phyloP scores from a whole-genome alignment of 345 rosid species.

The Gossypium stocksii region DNA sequence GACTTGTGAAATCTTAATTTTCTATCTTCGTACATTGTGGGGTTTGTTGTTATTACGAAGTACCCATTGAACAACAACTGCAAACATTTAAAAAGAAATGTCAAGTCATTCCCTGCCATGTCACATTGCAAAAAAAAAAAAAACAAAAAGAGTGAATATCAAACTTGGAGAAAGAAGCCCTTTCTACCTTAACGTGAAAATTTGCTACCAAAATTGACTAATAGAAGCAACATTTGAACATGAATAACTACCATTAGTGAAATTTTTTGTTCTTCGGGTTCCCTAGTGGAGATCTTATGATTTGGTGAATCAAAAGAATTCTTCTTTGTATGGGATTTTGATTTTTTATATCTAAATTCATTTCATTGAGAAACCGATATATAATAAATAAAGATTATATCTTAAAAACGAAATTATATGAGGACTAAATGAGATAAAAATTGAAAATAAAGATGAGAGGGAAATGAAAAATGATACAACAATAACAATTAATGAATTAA shows the following conservation, averaged over 20 bases:
- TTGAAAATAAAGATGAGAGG: background rate
- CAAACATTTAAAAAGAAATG: background rate
- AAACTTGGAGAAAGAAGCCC: background rate
- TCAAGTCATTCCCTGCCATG: background rate
- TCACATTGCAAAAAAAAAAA: background rate
- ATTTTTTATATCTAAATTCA: no score
- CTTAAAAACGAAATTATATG: background rate
- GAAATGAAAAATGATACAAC: constrained; percentile 4
- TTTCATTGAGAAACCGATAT: no score
- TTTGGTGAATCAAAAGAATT: no score
- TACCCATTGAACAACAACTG: background rate
- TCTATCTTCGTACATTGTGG: background rate
- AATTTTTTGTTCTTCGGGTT: background rate
- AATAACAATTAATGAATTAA: background rate
- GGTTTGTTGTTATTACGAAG: background rate
- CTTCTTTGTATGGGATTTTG: no score
- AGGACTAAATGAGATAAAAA: background rate
- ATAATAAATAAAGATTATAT: background rate
- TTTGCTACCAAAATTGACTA: background rate
- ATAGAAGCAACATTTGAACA: background rate
- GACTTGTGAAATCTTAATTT: constrained; percentile 2
- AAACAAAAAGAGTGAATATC: background rate
- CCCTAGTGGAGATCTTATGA: no score
- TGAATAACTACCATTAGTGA: no score
- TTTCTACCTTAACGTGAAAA: background rate